Percentiles rank a stretch among this genome's conserved stretches.
These are phyloP conservation scores for Fraxinus sp. DNA, from an alignment of 305 asterid species.

Conservation along the genomic window DNA sequence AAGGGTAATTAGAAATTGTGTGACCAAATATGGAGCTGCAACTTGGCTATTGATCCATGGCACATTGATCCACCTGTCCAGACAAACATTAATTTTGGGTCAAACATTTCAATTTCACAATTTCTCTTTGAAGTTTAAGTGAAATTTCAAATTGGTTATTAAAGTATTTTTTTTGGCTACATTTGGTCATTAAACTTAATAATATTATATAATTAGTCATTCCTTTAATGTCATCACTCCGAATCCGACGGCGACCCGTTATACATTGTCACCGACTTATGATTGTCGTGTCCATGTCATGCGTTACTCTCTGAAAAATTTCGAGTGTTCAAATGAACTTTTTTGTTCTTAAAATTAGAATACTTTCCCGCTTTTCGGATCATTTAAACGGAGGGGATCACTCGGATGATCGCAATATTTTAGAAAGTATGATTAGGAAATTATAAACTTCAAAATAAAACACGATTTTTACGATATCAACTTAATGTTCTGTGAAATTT, in stretches of 20 bases:
- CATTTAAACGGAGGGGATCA: background rate
- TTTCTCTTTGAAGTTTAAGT: background rate
- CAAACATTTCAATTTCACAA: background rate
- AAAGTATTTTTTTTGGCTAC: background rate
- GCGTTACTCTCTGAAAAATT: background rate
- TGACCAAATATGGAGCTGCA: background rate
- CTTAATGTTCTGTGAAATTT: background rate
- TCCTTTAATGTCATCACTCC: background rate
- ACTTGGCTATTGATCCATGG: background rate
- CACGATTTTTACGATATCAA: background rate
- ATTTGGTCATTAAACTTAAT: background rate
- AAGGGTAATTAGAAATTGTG: background rate
- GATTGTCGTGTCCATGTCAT: background rate
- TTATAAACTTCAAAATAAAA: background rate
- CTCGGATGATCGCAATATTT: background rate
- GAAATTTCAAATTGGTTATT: background rate
- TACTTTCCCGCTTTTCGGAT: background rate
- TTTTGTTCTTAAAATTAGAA: background rate
- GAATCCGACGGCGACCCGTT: background rate
- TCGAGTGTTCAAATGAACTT: background rate
- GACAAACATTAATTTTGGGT: background rate
- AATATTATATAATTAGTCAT: background rate
- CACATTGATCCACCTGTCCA: background rate
- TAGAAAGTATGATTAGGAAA: background rate
- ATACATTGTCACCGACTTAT: background rate